phyloP scores from a whole-genome alignment of 306 rosid genomes.

The Dalbergia cochinchinensis region DNA sequence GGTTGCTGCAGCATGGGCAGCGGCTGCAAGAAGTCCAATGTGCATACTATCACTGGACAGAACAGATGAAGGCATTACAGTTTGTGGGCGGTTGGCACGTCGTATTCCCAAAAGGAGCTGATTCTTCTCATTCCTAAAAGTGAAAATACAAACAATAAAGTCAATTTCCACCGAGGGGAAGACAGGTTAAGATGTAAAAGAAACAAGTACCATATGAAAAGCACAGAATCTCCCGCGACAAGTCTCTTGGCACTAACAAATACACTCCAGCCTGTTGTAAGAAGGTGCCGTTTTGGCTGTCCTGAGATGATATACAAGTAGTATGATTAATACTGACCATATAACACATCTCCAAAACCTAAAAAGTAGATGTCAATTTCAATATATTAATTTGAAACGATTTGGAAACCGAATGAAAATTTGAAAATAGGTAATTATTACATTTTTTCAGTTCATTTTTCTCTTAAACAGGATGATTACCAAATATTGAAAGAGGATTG shows the following conservation, averaged over 20 bases:
- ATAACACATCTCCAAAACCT: constrained; percentile 13
- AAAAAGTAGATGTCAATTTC: constrained; percentile 20
- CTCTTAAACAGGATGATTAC: not conserved
- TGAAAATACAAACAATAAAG: constrained; percentile 32
- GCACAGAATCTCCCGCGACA: constrained; percentile 94
- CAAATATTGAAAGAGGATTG: not conserved
- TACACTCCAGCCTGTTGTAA: constrained; percentile 96
- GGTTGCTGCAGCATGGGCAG: constrained; percentile 95
- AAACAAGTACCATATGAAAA: constrained; percentile 82
- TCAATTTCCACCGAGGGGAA: constrained; percentile 11
- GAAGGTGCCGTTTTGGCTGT: constrained; percentile 97
- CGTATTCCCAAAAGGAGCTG: constrained; percentile 94
- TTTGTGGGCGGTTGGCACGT: constrained; percentile 86
- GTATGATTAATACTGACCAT: not conserved
- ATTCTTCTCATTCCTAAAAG: constrained; percentile 87
- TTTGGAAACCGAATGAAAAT: not conserved
- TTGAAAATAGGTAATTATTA: not conserved
- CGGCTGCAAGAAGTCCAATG: constrained; percentile 97
- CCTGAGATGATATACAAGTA: constrained; percentile 65
- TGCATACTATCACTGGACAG: constrained; percentile 97
- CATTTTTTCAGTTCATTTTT: not conserved
- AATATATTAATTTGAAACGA: not conserved
- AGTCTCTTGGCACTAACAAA: constrained; percentile 97
- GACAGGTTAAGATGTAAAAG: constrained; percentile 5
- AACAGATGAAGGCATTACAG: constrained; percentile 94